Evolutionary conservation across 1,284 basidiomycete species (phyloP).

Genomic region (Melanopsichium pennsylvanicum): DNA sequence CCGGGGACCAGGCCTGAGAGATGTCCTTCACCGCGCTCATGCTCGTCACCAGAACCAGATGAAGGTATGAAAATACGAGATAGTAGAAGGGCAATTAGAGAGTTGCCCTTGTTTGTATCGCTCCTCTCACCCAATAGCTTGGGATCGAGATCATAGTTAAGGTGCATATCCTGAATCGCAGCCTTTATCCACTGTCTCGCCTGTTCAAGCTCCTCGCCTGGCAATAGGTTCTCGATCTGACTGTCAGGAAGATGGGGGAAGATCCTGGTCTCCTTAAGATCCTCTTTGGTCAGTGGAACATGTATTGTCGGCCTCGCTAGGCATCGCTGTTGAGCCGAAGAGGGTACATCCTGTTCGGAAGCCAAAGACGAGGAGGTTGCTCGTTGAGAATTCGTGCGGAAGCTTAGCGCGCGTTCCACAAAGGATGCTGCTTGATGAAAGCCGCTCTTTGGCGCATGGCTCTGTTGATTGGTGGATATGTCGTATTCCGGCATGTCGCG

Average conservation of each 20-base stretch:
- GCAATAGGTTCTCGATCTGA: slow-evolving; percentile 34
- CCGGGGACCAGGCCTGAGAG: slow-evolving; percentile 23
- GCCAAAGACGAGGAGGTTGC: slow-evolving; percentile 4
- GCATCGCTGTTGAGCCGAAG: background rate
- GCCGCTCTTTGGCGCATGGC: slow-evolving; percentile 27
- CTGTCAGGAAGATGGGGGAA: slow-evolving; percentile 36
- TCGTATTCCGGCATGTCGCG: no score
- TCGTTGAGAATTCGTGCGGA: slow-evolving; percentile 24
- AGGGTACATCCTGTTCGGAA: background rate
- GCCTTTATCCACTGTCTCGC: slow-evolving; percentile 25
- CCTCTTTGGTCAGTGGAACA: slow-evolving; percentile 13
- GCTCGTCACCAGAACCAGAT: background rate
- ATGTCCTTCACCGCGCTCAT: slow-evolving; percentile 19
- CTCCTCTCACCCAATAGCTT: slow-evolving; percentile 46
- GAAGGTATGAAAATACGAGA: slow-evolving; percentile 13
- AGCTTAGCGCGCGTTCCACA: slow-evolving; percentile 43
- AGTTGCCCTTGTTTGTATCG: slow-evolving; percentile 40
- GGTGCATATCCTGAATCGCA: slow-evolving; percentile 54
- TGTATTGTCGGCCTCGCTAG: background rate
- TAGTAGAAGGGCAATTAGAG: slow-evolving; percentile 44
- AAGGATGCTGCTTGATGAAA: slow-evolving; percentile 45
- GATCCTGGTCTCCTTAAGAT: slow-evolving; percentile 13
- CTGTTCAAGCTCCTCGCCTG: slow-evolving; percentile 14
- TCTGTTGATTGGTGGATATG: no score
- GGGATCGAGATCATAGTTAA: slow-evolving; percentile 54